A percentile compares a stretch with the other conserved stretches of the same genome.
phyloP scores from a whole-genome alignment of 192 early-diverging fungal genomes.

The Nowakowskiella sp. region DNA sequence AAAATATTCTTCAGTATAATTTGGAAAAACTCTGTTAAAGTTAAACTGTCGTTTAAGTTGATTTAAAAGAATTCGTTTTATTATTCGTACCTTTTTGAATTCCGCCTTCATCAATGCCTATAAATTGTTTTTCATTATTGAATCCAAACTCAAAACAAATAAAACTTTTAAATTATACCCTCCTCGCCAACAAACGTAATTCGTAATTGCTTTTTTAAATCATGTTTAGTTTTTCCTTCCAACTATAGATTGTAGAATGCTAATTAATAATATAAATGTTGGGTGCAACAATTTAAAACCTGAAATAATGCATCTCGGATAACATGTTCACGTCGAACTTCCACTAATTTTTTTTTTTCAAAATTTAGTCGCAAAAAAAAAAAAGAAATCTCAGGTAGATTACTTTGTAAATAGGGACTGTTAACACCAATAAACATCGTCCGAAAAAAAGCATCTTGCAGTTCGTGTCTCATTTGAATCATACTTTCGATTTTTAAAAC shows the following conservation, averaged over 20 bases:
- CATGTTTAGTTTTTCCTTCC: conserved; percentile 68
- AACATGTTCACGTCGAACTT: conserved; percentile 30
- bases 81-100: conserved; percentile 60
- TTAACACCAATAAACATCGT: conserved; percentile 47
- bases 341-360: too few species aligned
- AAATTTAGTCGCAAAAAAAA: too few species aligned
- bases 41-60: background rate
- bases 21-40: conserved; percentile 70
- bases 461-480: conserved; percentile 40
- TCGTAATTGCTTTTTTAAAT: conserved; percentile 82
- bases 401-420: conserved; percentile 33
- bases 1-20: conserved; percentile 79
- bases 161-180: conserved; percentile 5
- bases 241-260: too few species aligned
- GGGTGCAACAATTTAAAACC: background rate
- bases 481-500: conserved; percentile 37
- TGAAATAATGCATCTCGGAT: conserved; percentile 33
- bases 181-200: conserved; percentile 90
- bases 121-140: background rate
- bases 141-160: background rate
- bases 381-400: too few species aligned
- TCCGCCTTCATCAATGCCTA: conserved; percentile 83
- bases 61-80: background rate
- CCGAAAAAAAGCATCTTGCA: conserved; percentile 42
- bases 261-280: conserved; percentile 60